A percentile compares a stretch with the other conserved stretches of the same genome.
Evolutionary conservation across 306 rosid species (phyloP).

Genomic region (Canavalia gladiata): DNA sequence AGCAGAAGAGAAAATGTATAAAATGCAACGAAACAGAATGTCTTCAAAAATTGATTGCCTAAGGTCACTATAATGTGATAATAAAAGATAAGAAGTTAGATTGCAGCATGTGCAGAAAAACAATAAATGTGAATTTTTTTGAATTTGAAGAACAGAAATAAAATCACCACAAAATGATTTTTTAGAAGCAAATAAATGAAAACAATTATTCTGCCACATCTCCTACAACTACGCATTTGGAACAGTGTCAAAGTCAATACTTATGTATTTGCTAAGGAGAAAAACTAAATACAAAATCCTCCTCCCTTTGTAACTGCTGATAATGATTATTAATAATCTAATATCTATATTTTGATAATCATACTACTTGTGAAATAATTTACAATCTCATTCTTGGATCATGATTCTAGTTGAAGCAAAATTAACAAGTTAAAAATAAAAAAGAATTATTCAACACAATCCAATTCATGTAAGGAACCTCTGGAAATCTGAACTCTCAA

Average conservation of each 20-base stretch:
- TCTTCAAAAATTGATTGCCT: not conserved
- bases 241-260: conserved; percentile 12
- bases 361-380: conserved; percentile 32
- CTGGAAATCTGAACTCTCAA: conserved; percentile 22
- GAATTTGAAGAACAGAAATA: conserved; percentile 9
- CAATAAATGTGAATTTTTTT: not conserved
- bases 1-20: not conserved
- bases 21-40: conserved; percentile 39
- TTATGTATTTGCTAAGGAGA: not conserved
- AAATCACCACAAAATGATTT: not conserved
- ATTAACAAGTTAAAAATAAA: not conserved
- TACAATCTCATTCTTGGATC: conserved; percentile 25
- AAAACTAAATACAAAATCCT: conserved; percentile 30
- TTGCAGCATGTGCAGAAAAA: conserved; percentile 13
- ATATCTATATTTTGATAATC: not conserved
- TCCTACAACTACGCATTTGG: conserved; percentile 8
- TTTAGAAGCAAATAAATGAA: conserved; percentile 21
- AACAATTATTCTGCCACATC: conserved; percentile 15
- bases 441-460: not conserved
- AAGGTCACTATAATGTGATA: conserved; percentile 13
- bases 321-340: not conserved
- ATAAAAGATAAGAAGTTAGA: conserved; percentile 18
- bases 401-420: conserved; percentile 6
- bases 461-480: conserved; percentile 5
- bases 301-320: not conserved